Conservation (phyloP, 768 basidiomycete genomes). For the Boletales sp. region DNA sequence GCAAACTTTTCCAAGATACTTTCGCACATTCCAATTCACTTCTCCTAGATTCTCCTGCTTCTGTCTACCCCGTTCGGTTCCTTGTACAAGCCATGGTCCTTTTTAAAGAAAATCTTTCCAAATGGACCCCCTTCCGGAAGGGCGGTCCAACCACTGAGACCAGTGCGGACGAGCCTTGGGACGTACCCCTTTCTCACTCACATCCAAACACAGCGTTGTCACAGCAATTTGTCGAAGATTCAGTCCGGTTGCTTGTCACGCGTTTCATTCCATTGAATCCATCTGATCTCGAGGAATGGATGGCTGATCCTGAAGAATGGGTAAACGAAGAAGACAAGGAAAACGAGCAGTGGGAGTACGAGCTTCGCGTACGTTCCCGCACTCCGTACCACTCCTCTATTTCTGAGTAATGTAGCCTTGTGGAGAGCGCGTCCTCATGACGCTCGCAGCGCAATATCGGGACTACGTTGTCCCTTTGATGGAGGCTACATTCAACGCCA, state of each 20-base stretch:
- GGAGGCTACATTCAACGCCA: slow-evolving; percentile 51
- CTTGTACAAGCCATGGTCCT: slow-evolving; percentile 83
- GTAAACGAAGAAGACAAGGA: slow-evolving; percentile 86
- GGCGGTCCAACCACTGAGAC: slow-evolving; percentile 58
- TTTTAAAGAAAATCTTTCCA: slow-evolving; percentile 77
- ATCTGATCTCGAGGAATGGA: slow-evolving; percentile 79
- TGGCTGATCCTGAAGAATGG: slow-evolving; percentile 93
- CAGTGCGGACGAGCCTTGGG: slow-evolving; percentile 36
- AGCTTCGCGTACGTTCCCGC: slow-evolving; percentile 66
- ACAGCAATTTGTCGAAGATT: slow-evolving; percentile 67
- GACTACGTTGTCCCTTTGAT: slow-evolving; percentile 69
- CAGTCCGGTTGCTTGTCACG: slow-evolving; percentile 72
- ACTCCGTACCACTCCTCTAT: background rate
- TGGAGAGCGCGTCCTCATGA: slow-evolving; percentile 88
- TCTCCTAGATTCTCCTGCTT: slow-evolving; percentile 53
- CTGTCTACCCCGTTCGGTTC: slow-evolving; percentile 72
- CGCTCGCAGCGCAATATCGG: slow-evolving; percentile 66
- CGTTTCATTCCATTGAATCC: slow-evolving; percentile 83
- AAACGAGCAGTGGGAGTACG: slow-evolving; percentile 90
- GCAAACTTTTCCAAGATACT: slow-evolving; percentile 1
- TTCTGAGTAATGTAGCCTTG: slow-evolving; percentile 59
- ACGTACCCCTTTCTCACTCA: slow-evolving; percentile 7
- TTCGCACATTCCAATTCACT: background rate
- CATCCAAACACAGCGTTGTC: slow-evolving; percentile 47
- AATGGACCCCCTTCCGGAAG: slow-evolving; percentile 67